Evolutionary conservation across 345 rosid genomes (phyloP).

Genomic region (Psidium friedrichsthalianum): DNA sequence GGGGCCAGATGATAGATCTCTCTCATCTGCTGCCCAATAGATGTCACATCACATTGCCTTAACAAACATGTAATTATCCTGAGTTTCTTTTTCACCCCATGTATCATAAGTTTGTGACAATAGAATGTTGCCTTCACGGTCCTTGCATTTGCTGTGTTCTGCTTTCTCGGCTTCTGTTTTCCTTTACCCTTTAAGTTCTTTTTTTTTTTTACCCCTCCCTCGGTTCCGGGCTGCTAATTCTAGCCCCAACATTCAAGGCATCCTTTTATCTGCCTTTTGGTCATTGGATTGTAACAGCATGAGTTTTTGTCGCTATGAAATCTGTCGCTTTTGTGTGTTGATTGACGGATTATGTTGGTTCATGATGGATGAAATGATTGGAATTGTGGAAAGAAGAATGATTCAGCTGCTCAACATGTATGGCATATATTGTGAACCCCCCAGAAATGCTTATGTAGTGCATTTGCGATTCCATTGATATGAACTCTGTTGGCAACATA

Average conservation of each 20-base stretch:
- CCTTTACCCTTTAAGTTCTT: background rate
- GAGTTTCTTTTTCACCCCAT: slow-evolving; percentile 3
- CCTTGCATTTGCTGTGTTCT: background rate
- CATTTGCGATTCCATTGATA: background rate
- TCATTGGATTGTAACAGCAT: slow-evolving; percentile 9
- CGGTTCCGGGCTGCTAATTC: background rate
- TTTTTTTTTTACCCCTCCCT: background rate
- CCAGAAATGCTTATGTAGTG: background rate
- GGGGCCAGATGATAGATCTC: slow-evolving; percentile 52
- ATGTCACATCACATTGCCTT: background rate
- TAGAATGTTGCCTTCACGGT: slow-evolving; percentile 9
- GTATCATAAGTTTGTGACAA: slow-evolving; percentile 25
- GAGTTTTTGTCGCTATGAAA: background rate
- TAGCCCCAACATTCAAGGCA: slow-evolving; percentile 12
- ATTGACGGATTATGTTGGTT: background rate
- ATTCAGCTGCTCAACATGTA: background rate
- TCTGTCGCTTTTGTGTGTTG: background rate
- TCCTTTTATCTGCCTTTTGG: slow-evolving; percentile 24
- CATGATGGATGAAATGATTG: background rate
- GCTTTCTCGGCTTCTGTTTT: slow-evolving; percentile 2
- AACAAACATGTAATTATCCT: slow-evolving; percentile 25
- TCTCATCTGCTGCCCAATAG: slow-evolving; percentile 8
- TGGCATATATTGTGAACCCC: background rate
- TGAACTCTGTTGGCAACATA: background rate
- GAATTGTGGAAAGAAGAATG: background rate